A percentile compares a stretch with the other conserved stretches of the same genome.
Conservation (phyloP, 306 rosid species). For the Arachis hypogaea region DNA sequence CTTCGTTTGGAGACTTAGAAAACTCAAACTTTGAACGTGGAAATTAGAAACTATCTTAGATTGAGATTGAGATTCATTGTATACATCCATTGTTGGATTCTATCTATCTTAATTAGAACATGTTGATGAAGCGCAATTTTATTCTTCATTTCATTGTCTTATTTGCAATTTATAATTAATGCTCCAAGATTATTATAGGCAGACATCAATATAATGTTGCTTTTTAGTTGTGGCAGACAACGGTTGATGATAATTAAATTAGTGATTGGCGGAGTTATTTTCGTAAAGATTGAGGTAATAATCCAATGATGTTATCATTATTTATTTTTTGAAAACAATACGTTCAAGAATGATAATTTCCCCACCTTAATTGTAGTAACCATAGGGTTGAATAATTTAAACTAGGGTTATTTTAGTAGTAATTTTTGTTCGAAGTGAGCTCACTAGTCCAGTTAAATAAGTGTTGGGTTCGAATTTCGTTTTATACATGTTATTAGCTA, state of each 20-base stretch:
- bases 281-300: background rate
- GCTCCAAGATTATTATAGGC: background rate
- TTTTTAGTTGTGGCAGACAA: conserved; percentile 23
- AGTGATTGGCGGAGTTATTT: conserved; percentile 23
- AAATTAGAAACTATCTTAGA: background rate
- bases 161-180: background rate
- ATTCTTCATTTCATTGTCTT: background rate
- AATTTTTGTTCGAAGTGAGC: too few species aligned
- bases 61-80: conserved; percentile 27
- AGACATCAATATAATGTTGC: background rate
- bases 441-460: too few species aligned
- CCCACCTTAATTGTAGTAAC: background rate
- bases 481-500: too few species aligned
- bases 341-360: background rate
- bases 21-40: conserved; percentile 28
- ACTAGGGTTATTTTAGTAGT: too few species aligned
- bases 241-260: conserved; percentile 20
- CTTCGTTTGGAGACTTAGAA: background rate
- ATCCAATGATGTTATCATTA: background rate
- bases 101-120: background rate
- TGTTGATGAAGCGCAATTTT: background rate
- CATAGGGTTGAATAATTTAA: background rate
- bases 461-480: too few species aligned
- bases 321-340: background rate
- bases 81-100: conserved; percentile 4